Evolutionary conservation across 345 rosid genomes (phyloP).

Genomic region (Gynandropsis gynandra): DNA sequence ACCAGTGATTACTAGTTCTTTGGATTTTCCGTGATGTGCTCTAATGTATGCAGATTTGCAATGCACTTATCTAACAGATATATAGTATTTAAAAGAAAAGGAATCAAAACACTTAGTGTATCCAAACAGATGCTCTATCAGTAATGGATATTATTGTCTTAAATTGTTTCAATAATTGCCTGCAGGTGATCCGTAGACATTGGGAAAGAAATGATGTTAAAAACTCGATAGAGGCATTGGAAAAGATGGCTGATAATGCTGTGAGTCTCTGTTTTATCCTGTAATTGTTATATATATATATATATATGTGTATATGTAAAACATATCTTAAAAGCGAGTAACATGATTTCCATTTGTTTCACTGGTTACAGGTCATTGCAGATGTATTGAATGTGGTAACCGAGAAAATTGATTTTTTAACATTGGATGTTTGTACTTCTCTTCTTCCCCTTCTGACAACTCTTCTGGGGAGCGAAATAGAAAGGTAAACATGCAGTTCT

Average conservation of each 20-base stretch:
- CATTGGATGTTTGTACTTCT: slow-evolving; percentile 73
- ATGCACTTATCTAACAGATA: background rate
- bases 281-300: too few relatives aligned
- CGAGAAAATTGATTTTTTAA: slow-evolving; percentile 62
- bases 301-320: too few relatives aligned
- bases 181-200: slow-evolving; percentile 72
- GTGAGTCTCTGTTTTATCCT: slow-evolving; percentile 35
- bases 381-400: slow-evolving; percentile 60
- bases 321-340: background rate
- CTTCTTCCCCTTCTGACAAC: slow-evolving; percentile 73
- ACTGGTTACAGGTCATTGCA: slow-evolving; percentile 61
- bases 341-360: background rate
- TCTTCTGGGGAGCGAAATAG: slow-evolving; percentile 75
- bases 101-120: too few relatives aligned
- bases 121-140: background rate
- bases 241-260: slow-evolving; percentile 90
- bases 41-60: too few relatives aligned
- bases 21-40: background rate
- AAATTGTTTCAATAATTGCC: slow-evolving; percentile 20
- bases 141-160: slow-evolving; percentile 4
- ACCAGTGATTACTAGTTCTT: background rate
- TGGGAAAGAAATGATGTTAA: slow-evolving; percentile 89
- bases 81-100: background rate
- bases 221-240: slow-evolving; percentile 66
- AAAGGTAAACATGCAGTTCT: slow-evolving; percentile 43